phyloP scores from a whole-genome alignment of 2,329 filamentous ascomycete genomes.

The Lecanosticta acicola region DNA sequence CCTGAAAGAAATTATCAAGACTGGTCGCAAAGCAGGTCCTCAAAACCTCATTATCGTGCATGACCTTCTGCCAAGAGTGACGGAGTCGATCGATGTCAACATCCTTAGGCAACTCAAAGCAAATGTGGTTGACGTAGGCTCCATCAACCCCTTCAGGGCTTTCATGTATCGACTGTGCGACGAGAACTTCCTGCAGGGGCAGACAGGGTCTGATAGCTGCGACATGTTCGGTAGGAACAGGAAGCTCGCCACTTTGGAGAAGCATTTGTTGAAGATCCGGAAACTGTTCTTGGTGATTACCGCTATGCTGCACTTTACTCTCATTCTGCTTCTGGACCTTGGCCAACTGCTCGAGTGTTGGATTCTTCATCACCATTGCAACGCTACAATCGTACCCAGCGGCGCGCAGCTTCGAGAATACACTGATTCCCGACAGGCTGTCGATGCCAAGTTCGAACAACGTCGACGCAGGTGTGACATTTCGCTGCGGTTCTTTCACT shows the following conservation, averaged over 20 bases:
- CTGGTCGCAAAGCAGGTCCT: constrained; percentile 9
- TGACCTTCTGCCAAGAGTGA: constrained; percentile 5
- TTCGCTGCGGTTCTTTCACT: constrained; percentile 11
- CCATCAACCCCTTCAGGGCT: constrained; percentile 5
- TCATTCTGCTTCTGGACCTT: not conserved
- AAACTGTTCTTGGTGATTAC: not conserved
- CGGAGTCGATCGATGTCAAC: constrained; percentile 7
- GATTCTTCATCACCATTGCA: constrained; percentile 15
- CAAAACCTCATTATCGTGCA: constrained; percentile 10
- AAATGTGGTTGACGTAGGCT: constrained; percentile 13
- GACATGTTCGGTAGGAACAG: not conserved
- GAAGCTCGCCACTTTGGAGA: not conserved
- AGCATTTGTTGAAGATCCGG: not conserved
- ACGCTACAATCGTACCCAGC: constrained; percentile 13
- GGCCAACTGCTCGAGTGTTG: constrained; percentile 12
- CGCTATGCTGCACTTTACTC: not conserved
- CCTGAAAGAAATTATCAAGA: constrained; percentile 9
- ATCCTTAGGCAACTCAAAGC: constrained; percentile 2
- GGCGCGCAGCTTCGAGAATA: constrained; percentile 11
- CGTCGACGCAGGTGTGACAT: constrained; percentile 5
- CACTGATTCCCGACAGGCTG: constrained; percentile 15
- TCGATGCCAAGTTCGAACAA: constrained; percentile 16
- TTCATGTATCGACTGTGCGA: constrained; percentile 11
- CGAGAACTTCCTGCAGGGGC: constrained; percentile 9
- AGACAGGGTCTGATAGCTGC: constrained; percentile 9